Base-by-base conservation (phyloP, 2,329 filamentous ascomycete species). In the Neurospora crassa region DNA sequence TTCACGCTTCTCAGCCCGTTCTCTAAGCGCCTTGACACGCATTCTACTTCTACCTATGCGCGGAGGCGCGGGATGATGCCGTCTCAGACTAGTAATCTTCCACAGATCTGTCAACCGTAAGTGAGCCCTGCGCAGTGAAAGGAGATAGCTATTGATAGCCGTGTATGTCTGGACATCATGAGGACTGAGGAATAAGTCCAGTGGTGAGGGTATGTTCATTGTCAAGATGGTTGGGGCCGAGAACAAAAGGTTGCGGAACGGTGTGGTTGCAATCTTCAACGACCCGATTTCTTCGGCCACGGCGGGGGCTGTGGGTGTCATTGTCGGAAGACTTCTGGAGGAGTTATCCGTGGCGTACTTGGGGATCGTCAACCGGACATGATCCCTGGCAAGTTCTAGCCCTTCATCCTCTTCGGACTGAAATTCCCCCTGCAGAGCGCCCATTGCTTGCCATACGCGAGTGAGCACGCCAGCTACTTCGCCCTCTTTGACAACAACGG, bases 111-210 rank as follows among this genome's bases (percentile, higher is more conserved):
- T 92, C 1, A 98, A 85, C 45, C 92, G 91, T 18, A 97, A 88
- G 78, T 97, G 94, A 3, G 94, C 92, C 71, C 94, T 89, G 69
- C 93, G 91, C 74, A 98, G 90, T 0, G 93, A 92, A 11, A 97
- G 83, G 0, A 99, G 87, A 76, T 97, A 98, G 1, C 93, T 88
- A 79, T 96, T 94, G 73, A 97, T 90, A n/a, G 86, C 86, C 0
- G 93, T 92, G 80, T 98, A 99, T 0, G 88, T 87, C 68, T 91
- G 87, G 12, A 97, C 82, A 77, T 98, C 94, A 0, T 89, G 85
- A 4, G 87, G 84, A 12, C 92, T 89, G 40, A 98, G 87, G 77
- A 98, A 97, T 40, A 99, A 87, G 78, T 98, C 94, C 5, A 98
- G 82, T 0, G 96, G 94, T 2, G 92, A 90, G 2, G 88, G 87